Percentiles rank a stretch among this genome's conserved stretches.
phyloP scores from a whole-genome alignment of 148 eudicot genomes.

The Silene conica region DNA sequence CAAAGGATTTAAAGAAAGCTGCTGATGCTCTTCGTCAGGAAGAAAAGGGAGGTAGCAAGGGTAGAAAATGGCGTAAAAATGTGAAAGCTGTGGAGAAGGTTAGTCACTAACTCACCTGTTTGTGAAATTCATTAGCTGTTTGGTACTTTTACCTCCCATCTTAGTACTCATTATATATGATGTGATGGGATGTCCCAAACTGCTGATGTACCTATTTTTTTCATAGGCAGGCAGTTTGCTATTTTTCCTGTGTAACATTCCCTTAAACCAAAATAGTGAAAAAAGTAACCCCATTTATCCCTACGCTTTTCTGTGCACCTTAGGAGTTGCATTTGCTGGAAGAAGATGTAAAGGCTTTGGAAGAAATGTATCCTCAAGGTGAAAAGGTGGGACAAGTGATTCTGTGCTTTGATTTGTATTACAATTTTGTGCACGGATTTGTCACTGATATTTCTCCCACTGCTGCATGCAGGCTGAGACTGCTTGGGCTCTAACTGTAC shows the following conservation, averaged over 20 bases:
- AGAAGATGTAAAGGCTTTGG: constrained; percentile 90
- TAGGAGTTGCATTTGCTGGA: constrained; percentile 91
- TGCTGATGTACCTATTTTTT: neutral
- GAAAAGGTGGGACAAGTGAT: constrained; percentile 62
- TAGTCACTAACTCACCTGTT: neutral
- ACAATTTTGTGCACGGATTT: neutral
- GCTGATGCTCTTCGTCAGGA: constrained; percentile 94
- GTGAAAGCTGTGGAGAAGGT: constrained; percentile 95
- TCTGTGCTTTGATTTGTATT: constrained; percentile 11
- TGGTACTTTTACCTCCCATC: constrained; percentile 1
- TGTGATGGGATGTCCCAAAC: neutral
- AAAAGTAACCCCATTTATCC: neutral
- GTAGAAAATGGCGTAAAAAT: constrained; percentile 96
- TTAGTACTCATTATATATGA: neutral
- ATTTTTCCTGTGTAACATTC: neutral
- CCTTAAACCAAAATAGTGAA: neutral
- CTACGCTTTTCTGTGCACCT: constrained; percentile 18
- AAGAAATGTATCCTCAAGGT: constrained; percentile 99
- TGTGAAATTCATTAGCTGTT: constrained; percentile 7
- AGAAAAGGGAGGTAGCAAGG: constrained; percentile 89
- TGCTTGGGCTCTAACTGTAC: constrained; percentile 95
- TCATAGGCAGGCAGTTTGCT: neutral
- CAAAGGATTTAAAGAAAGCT: constrained; percentile 88
- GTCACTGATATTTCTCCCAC: constrained; percentile 15
- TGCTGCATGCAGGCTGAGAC: constrained; percentile 74